Percentiles rank a stretch among this genome's conserved stretches.
Conservation (phyloP, 805 yeast genomes). For the Wickerhamiella azymoides region DNA sequence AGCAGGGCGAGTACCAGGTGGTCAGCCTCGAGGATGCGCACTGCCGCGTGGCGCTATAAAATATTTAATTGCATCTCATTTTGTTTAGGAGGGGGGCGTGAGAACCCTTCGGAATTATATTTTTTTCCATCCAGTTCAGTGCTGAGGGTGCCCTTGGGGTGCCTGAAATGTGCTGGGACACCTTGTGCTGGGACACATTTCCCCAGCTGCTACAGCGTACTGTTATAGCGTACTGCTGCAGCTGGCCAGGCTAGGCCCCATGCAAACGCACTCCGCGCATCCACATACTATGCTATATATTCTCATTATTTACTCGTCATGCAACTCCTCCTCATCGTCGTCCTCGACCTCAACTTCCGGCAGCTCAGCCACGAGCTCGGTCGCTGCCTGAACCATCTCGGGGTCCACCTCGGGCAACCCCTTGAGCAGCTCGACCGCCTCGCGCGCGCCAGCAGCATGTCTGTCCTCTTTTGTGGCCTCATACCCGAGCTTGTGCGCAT, state of each 20-base stretch:
- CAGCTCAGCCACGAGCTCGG: slow-evolving; percentile 35
- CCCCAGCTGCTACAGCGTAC: too few relatives aligned
- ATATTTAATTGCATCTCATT: slow-evolving; percentile 9
- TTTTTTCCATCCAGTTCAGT: too few relatives aligned
- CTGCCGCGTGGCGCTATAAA: slow-evolving; percentile 30
- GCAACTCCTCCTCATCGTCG: slow-evolving; percentile 1
- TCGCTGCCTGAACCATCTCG: slow-evolving; percentile 44
- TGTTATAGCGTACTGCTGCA: too few relatives aligned
- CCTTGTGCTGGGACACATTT: too few relatives aligned
- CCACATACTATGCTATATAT: too few relatives aligned
- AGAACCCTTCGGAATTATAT: too few relatives aligned
- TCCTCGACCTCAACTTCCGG: slow-evolving; percentile 31
- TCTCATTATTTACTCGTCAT: not conserved
- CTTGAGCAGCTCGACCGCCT: slow-evolving; percentile 29
- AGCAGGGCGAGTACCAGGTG: slow-evolving; percentile 92
- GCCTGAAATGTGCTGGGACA: too few relatives aligned
- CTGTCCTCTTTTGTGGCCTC: slow-evolving; percentile 17
- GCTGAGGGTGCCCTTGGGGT: too few relatives aligned
- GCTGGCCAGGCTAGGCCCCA: too few relatives aligned
- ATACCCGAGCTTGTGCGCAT: slow-evolving; percentile 35
- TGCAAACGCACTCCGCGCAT: too few relatives aligned
- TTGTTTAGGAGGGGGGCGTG: not conserved
- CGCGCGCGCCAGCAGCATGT: slow-evolving; percentile 29
- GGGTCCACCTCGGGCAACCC: slow-evolving; percentile 42
- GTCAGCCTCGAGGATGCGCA: slow-evolving; percentile 73